These are phyloP conservation scores for Lepidium didymum DNA, from an alignment of 345 rosid genomes.

Conservation along the genomic window DNA sequence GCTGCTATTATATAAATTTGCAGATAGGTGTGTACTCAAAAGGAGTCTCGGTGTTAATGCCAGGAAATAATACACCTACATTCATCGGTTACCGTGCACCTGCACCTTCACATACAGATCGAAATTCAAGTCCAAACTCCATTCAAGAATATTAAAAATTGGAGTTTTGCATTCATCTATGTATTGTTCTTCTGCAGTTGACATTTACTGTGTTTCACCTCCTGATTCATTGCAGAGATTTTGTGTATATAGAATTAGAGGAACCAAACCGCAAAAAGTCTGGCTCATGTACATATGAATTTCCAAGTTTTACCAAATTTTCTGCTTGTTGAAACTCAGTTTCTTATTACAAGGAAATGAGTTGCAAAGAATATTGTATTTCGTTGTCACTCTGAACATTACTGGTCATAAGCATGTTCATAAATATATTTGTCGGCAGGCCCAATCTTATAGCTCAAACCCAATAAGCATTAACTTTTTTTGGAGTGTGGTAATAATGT, in stretches of 20 bases:
- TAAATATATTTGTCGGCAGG: neutral
- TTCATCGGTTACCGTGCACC: constrained; percentile 68
- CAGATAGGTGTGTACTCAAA: constrained; percentile 67
- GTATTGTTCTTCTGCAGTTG: neutral
- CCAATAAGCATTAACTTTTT: neutral
- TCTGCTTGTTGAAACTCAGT: neutral
- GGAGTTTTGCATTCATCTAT: neutral
- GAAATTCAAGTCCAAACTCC: constrained; percentile 21
- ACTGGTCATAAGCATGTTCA: neutral
- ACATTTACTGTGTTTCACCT: neutral
- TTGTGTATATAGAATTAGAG: neutral
- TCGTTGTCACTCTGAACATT: neutral
- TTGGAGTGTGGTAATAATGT: too few relatives aligned
- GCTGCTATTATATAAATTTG: neutral
- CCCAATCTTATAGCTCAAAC: neutral
- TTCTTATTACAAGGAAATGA: neutral
- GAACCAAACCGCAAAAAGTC: neutral
- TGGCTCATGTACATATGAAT: neutral
- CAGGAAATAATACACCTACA: constrained; percentile 62
- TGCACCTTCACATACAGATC: constrained; percentile 7
- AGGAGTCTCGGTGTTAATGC: constrained; percentile 84
- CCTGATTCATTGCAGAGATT: neutral
- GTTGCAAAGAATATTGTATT: neutral
- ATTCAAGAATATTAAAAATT: constrained; percentile 13
- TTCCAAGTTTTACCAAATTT: neutral